Base-by-base conservation (phyloP, 2,329 filamentous ascomycete species). In the Orbilia quercus region DNA sequence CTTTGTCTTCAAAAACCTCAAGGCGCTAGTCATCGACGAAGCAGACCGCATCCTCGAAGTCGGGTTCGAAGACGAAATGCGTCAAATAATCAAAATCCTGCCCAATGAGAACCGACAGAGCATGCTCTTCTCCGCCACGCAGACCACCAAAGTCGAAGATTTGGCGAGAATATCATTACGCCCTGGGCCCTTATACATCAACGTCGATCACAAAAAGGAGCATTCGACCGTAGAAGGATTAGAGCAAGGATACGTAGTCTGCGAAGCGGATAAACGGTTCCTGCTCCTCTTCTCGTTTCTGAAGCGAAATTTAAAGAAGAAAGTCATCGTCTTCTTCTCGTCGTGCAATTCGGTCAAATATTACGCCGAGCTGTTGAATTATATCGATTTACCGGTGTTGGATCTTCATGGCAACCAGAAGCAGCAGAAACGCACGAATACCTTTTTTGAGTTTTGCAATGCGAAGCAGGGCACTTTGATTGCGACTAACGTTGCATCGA, bases 31-130 rank as follows among this genome's bases (percentile, higher is more conserved):
- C 76, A 97, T 98, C 77, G 95, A 99, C 78, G 95, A 99, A 82
- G 95, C 95, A 16, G 95, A 99, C 80, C 89, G 95, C 51, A 97
- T 99, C 75, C 84, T 99, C 47, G 95, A 99, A 82, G 91, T 97
- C 75, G 94, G 95, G 78, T 99, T 99, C 84, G 95, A 99, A 81
- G 95, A 98, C 79, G 95, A 99, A 83, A 96, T 99, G 91, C 87
- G 91, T 76, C 90, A 96, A 80, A 96, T 99, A 77, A 89, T 98
- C 81, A 96, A 96, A 84, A 95, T 98, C 63, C 83, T 98, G 16
- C 91, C 93, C 50, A 90, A 90, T 77, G 89, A 96, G n/a, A 55
- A 62, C 22, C 51, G 71, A 76, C 85, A 95, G 72, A 94, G 98
- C 82, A 97, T 93, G 0, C 87, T 99, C n/a, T 99, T 99, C 85